Evolutionary conservation across 305 asterid species (phyloP).

Genomic region (Plantago coronopus): DNA sequence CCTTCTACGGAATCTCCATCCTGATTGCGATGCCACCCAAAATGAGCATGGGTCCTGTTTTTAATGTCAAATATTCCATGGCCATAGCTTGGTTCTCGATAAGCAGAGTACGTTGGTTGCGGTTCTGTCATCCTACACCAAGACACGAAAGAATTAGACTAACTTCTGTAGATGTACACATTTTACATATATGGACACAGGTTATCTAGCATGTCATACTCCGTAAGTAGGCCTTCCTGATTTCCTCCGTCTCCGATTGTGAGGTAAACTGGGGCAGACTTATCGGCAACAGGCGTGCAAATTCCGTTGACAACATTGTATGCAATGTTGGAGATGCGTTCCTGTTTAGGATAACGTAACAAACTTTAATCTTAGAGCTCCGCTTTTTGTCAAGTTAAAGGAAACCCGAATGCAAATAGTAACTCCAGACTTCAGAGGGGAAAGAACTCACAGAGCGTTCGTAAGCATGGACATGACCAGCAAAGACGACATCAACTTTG

Average conservation of each 20-base stretch:
- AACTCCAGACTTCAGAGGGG: neutral
- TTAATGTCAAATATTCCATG: slow-evolving; percentile 59
- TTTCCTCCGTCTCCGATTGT: slow-evolving; percentile 75
- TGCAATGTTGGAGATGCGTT: slow-evolving; percentile 49
- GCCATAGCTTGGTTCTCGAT: slow-evolving; percentile 69
- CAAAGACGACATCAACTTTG: slow-evolving; percentile 63
- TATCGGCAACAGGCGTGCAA: slow-evolving; percentile 40
- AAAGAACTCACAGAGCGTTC: slow-evolving; percentile 54
- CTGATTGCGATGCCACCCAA: slow-evolving; percentile 63
- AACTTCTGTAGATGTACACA: neutral
- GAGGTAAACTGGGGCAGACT: slow-evolving; percentile 52
- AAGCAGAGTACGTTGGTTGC: slow-evolving; percentile 70
- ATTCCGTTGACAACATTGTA: slow-evolving; percentile 42
- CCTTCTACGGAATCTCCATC: slow-evolving; percentile 48
- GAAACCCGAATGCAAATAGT: neutral
- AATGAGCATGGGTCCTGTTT: slow-evolving; percentile 53
- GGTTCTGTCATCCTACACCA: slow-evolving; percentile 64
- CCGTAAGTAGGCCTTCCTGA: slow-evolving; percentile 51
- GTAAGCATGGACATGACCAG: slow-evolving; percentile 72
- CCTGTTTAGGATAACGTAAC: slow-evolving; percentile 25
- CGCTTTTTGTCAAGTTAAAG: no score
- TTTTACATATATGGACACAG: neutral
- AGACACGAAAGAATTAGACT: slow-evolving; percentile 1
- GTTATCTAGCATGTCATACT: slow-evolving; percentile 31
- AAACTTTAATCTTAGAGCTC: neutral